A percentile compares a stretch with the other conserved stretches of the same genome.
Evolutionary conservation across 208 protist genomes (phyloP).

Genomic region (Wallacemonas sp.): DNA sequence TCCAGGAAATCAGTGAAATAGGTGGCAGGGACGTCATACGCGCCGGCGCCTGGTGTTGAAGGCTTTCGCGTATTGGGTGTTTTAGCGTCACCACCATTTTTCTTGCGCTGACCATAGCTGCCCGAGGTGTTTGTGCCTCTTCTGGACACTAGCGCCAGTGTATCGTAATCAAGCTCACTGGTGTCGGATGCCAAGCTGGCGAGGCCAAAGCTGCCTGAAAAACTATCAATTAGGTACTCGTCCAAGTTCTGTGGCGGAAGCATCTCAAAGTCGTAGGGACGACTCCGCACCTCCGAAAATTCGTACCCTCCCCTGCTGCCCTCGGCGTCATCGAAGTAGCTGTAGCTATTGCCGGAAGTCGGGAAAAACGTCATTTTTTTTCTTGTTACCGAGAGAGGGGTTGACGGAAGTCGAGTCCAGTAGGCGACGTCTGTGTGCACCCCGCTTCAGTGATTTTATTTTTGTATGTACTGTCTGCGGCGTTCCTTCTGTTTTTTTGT

Average conservation of each 20-base stretch:
- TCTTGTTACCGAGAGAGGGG: too few species aligned
- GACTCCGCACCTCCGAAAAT: not conserved
- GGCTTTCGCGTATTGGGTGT: not conserved
- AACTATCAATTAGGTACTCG: constrained; percentile 8
- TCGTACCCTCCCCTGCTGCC: not conserved
- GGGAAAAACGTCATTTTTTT: constrained; percentile 9
- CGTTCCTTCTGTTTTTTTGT: too few species aligned
- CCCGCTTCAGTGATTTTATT: too few species aligned
- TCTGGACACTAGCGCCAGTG: not conserved
- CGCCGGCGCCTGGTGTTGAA: not conserved
- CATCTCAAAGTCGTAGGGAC: constrained; percentile 14
- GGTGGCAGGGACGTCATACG: not conserved
- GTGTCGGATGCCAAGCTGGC: constrained; percentile 2
- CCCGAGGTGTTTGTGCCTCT: not conserved
- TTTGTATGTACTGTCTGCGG: too few species aligned
- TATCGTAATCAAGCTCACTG: constrained; percentile 4
- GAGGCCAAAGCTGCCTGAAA: constrained; percentile 9
- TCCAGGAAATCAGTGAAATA: not conserved
- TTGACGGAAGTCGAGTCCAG: too few species aligned
- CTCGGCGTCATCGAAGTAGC: constrained; percentile 9
- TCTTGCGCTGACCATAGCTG: not conserved
- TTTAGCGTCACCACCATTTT: constrained; percentile 1
- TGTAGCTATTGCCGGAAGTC: constrained; percentile 11
- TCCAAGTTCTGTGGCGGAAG: constrained; percentile 14
- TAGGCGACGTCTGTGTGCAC: too few species aligned